Conservation (phyloP, 208 protist genomes). For the Wallacemonas sp. region DNA sequence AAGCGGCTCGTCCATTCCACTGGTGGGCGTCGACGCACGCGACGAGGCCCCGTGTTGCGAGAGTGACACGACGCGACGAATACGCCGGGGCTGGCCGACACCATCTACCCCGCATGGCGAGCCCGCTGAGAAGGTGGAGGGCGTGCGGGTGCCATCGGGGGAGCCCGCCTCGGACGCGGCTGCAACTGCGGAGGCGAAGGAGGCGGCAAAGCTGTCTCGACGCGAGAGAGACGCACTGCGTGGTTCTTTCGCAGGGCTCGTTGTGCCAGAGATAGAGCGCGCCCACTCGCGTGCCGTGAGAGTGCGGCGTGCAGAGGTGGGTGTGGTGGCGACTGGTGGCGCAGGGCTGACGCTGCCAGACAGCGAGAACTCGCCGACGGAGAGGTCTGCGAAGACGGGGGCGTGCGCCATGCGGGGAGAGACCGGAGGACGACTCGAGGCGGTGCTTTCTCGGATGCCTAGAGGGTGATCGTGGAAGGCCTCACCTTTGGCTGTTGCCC, state of each 20-base stretch:
- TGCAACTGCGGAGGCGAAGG: constrained; percentile 10
- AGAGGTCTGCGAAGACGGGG: constrained; percentile 3
- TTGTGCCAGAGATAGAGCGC: constrained; percentile 13
- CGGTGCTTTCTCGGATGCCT: too few relatives aligned
- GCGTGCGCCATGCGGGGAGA: constrained; percentile 1
- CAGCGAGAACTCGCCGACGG: constrained; percentile 11
- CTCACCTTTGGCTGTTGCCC: too few relatives aligned
- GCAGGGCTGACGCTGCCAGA: constrained; percentile 3
- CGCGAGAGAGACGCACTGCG: constrained; percentile 41
- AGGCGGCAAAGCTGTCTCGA: constrained; percentile 35
- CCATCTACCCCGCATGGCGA: neutral
- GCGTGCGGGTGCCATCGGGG: neutral
- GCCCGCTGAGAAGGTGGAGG: neutral
- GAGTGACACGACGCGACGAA: neutral
- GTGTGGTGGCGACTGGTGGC: neutral
- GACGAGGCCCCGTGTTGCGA: neutral
- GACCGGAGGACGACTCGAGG: neutral
- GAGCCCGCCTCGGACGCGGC: neutral
- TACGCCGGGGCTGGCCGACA: neutral
- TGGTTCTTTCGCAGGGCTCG: constrained; percentile 34
- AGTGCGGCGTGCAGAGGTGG: neutral
- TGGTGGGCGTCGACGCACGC: neutral
- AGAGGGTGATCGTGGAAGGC: too few relatives aligned
- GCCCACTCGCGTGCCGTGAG: constrained; percentile 36
- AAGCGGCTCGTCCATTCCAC: too few relatives aligned